These are phyloP conservation scores for Colletotrichum sp. DNA, from an alignment of 2,329 filamentous ascomycete genomes.

Conservation along the genomic window DNA sequence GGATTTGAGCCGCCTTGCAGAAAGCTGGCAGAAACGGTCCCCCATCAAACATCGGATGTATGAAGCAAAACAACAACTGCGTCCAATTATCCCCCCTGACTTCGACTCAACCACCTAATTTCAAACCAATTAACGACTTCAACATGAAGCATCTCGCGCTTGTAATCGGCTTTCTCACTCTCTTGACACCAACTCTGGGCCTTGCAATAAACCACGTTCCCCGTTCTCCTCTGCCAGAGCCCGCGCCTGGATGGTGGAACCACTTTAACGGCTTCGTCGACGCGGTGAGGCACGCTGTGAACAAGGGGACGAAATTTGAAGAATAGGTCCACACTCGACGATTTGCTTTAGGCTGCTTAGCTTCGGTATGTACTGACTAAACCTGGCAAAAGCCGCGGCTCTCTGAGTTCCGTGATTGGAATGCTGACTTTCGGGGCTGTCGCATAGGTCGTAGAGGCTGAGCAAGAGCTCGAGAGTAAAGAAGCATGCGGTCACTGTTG, in stretches of 20 bases:
- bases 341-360: not conserved
- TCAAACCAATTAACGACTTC: not conserved
- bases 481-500: not conserved
- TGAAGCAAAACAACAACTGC: not conserved
- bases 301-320: no score
- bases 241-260: not conserved
- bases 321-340: no score
- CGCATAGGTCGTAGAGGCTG: not conserved
- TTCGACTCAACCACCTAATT: not conserved
- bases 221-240: not conserved
- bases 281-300: no score
- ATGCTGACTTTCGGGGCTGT: not conserved
- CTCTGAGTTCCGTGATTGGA: not conserved
- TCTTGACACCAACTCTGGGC: rapidly evolving
- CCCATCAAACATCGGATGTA: not conserved
- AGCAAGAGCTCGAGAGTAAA: not conserved
- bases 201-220: not conserved
- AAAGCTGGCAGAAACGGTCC: no score
- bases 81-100: rapidly evolving
- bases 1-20: no score
- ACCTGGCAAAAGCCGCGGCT: not conserved
- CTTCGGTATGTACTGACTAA: not conserved
- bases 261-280: not conserved
- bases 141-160: not conserved
- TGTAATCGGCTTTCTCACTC: not conserved